Evolutionary conservation across 2,329 filamentous ascomycete species (phyloP).

Genomic region (Talaromyces sp.): DNA sequence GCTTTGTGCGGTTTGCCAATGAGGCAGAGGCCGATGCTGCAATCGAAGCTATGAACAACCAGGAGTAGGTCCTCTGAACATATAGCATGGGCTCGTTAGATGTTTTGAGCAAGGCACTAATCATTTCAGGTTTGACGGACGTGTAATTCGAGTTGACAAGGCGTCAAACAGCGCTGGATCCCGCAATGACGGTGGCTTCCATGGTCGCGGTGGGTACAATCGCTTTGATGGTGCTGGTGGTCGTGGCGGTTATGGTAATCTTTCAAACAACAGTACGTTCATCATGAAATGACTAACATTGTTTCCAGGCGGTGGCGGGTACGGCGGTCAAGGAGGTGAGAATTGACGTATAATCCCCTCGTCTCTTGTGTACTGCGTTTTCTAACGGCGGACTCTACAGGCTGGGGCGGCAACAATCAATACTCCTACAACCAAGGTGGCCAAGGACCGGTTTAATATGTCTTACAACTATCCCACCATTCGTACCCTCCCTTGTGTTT

Average conservation of each 20-base stretch:
- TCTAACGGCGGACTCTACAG: slow-evolving; percentile 3
- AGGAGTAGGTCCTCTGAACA: slow-evolving; percentile 59
- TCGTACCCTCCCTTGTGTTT: not conserved
- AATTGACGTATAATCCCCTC: not conserved
- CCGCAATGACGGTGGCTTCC: slow-evolving; percentile 43
- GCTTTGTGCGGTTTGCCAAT: slow-evolving; percentile 79
- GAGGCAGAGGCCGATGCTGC: slow-evolving; percentile 39
- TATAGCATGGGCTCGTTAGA: slow-evolving; percentile 9
- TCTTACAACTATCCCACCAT: not conserved
- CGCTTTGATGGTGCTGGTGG: slow-evolving; percentile 30
- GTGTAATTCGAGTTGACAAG: slow-evolving; percentile 91
- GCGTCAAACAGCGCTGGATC: slow-evolving; percentile 72
- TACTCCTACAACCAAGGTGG: slow-evolving; percentile 10
- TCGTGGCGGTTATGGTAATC: slow-evolving; percentile 29
- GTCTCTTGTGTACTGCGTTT: not conserved
- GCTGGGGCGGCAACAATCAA: slow-evolving; percentile 13
- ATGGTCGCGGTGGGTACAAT: slow-evolving; percentile 43
- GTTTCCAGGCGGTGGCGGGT: slow-evolving; percentile 20
- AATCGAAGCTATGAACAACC: slow-evolving; percentile 40
- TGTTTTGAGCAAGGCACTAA: slow-evolving; percentile 14
- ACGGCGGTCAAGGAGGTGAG: slow-evolving; percentile 16
- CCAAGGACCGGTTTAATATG: slow-evolving; percentile 6
- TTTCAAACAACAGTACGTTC: slow-evolving; percentile 9
- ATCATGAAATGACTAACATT: slow-evolving; percentile 10
- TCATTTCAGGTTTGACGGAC: slow-evolving; percentile 74